Base-by-base conservation (phyloP, 1,284 basidiomycete species). In the Fistulina hepatica region DNA sequence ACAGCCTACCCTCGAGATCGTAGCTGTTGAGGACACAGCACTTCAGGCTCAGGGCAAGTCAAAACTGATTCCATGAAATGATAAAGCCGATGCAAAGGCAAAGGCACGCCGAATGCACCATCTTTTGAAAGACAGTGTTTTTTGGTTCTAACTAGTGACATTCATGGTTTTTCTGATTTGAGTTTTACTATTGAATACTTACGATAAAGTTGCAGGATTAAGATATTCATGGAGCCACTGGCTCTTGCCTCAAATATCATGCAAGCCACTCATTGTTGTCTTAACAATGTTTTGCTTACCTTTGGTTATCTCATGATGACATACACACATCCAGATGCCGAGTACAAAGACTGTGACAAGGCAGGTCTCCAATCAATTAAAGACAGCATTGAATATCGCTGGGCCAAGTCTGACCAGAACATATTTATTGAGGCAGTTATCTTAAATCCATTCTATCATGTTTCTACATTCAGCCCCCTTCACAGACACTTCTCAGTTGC, bases 321-420 rank as follows among this genome's bases (percentile, higher is more conserved):
- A 44, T 21, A 37, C 43, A 28, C 27, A 48, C 16, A 61, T 42
- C 33, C 28, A 21, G 5, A 28, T n/a, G n/a, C n/a, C n/a, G n/a
- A 35, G 12, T 48, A 48, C 33, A 20, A 8, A 15, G 35, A 47
- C 21, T 17, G 23, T 13, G 53, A 60, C 40, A 9, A 16, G 5
- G n/a, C 21, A 6, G 46, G 44, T 10, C 33, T 40, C n/a, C 22
- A 40, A 9, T 49, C 49, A 7, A 51, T 67, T 21, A 33, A 58
- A 1, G 24, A 36, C 1, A 64, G 63, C 45, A 48, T 69, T 34
- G 60, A 69, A 39, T 42, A 35, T 24, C 54, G 55, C 0, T 70
- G 66, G 66, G 34, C 24, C 9, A 63, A 63, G 26, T 44, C 53
- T 10, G 64, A 69, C 46, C 63, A 67, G 42, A 60, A 64, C 22